Percentiles rank a stretch among this genome's conserved stretches.
Conservation (phyloP, 2,329 filamentous ascomycete genomes). For the Neonectria hederae region DNA sequence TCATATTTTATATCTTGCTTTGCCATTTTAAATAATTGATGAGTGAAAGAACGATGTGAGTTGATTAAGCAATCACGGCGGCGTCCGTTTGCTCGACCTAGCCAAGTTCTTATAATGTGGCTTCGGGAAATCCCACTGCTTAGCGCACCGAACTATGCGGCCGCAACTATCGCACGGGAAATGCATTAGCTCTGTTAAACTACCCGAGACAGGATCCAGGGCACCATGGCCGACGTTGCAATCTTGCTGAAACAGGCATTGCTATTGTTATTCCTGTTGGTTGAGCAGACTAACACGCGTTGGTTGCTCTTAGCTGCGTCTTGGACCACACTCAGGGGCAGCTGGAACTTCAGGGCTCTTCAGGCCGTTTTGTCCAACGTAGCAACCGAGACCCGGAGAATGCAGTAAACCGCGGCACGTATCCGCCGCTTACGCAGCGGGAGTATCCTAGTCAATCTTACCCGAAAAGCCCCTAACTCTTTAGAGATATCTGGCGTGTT, state of each 20-base stretch:
- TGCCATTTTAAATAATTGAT: not conserved
- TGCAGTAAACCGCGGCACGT: not conserved
- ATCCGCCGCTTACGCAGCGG: not conserved
- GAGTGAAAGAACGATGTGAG: not conserved
- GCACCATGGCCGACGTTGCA: conserved; percentile 4
- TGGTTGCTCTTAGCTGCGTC: not conserved
- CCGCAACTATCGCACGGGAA: not conserved
- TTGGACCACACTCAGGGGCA: not conserved
- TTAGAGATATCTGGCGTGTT: not conserved
- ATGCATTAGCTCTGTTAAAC: conserved; percentile 10
- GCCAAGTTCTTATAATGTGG: conserved; percentile 7
- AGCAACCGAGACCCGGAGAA: no score
- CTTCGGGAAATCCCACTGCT: not conserved
- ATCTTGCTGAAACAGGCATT: conserved; percentile 9
- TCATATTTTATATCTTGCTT: conserved; percentile 20
- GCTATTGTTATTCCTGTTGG: not conserved
- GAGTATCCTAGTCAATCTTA: not conserved
- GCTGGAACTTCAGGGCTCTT: not conserved
- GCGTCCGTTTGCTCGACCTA: not conserved
- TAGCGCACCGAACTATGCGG: conserved; percentile 8
- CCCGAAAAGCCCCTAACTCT: not conserved
- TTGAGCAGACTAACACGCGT: not conserved
- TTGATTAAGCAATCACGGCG: not conserved
- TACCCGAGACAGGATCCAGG: conserved; percentile 9
- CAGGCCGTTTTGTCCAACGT: no score